Conservation (phyloP, 2,329 filamentous ascomycete species). For the Ophiocordyceps australis region DNA sequence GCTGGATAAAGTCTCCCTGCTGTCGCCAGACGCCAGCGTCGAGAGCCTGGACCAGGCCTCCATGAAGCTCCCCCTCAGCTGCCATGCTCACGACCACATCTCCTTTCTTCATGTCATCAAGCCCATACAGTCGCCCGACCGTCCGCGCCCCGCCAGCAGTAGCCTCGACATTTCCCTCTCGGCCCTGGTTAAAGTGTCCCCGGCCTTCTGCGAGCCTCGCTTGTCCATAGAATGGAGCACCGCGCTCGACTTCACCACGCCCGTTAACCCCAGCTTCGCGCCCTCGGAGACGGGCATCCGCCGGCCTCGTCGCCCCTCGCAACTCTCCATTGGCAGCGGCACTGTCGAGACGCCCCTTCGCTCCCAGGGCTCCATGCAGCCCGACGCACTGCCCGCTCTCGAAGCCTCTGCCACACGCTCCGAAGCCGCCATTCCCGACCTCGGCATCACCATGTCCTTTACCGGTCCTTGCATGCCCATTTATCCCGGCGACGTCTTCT, state of each 20-base stretch:
- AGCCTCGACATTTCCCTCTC: slow-evolving; percentile 42
- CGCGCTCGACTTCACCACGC: slow-evolving; percentile 48
- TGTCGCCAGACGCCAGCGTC: slow-evolving; percentile 37
- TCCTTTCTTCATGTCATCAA: slow-evolving; percentile 55
- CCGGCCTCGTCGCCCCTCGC: slow-evolving; percentile 41
- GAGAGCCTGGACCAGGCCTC: slow-evolving; percentile 33
- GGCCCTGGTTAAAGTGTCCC: slow-evolving; percentile 36
- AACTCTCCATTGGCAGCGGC: slow-evolving; percentile 40
- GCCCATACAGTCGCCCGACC: slow-evolving; percentile 27
- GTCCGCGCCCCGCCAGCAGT: slow-evolving; percentile 25
- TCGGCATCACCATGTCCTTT: slow-evolving; percentile 62
- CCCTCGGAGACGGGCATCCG: slow-evolving; percentile 36
- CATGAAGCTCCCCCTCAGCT: slow-evolving; percentile 34
- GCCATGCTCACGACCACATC: slow-evolving; percentile 56
- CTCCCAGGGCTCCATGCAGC: slow-evolving; percentile 36
- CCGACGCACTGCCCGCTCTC: slow-evolving; percentile 40
- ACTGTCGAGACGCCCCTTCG: slow-evolving; percentile 34
- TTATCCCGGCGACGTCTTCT: slow-evolving; percentile 47
- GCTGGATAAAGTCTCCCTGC: slow-evolving; percentile 39
- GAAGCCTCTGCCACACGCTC: slow-evolving; percentile 29
- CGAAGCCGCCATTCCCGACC: slow-evolving; percentile 33
- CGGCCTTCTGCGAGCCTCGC: slow-evolving; percentile 37
- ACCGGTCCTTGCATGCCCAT: slow-evolving; percentile 38
- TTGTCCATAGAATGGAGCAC: slow-evolving; percentile 53
- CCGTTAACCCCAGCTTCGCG: slow-evolving; percentile 45